Evolutionary conservation across 2,329 filamentous ascomycete species (phyloP).

Genomic region (Fusarium foetens): DNA sequence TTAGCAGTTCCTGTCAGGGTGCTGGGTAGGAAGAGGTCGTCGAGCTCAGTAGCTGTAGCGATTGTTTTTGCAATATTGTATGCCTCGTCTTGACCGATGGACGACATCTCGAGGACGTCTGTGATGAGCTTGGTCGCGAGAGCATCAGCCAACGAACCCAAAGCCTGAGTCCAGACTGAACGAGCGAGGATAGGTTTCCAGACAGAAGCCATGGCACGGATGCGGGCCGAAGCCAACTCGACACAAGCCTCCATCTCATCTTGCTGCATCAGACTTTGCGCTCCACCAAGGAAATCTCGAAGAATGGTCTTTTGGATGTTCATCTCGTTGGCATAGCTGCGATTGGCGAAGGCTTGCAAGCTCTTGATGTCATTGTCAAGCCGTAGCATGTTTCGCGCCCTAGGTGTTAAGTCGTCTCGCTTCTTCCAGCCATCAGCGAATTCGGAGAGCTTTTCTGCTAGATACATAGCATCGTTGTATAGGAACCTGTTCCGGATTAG

Average conservation of each 20-base stretch:
- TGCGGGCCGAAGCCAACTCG: constrained; percentile 62
- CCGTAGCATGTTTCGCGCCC: constrained; percentile 65
- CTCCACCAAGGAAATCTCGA: constrained; percentile 69
- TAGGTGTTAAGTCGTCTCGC: constrained; percentile 61
- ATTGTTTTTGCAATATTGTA: constrained; percentile 70
- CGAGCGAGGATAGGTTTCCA: constrained; percentile 69
- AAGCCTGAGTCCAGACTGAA: constrained; percentile 71
- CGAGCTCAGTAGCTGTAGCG: constrained; percentile 64
- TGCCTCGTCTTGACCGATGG: constrained; percentile 72
- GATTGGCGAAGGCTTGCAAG: constrained; percentile 68
- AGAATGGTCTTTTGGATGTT: constrained; percentile 68
- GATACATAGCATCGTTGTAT: constrained; percentile 74
- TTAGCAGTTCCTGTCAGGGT: constrained; percentile 44
- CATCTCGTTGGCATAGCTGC: constrained; percentile 71
- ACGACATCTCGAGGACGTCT: constrained; percentile 70
- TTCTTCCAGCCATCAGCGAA: constrained; percentile 63
- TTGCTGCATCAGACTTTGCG: constrained; percentile 69
- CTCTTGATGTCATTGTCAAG: constrained; percentile 69
- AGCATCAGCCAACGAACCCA: constrained; percentile 68
- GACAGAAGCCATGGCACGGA: constrained; percentile 62
- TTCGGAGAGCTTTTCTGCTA: constrained; percentile 65
- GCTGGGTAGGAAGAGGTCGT: constrained; percentile 67
- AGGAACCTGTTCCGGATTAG: constrained; percentile 60
- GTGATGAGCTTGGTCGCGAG: constrained; percentile 68
- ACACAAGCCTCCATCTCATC: constrained; percentile 64